Conservation (phyloP, 1,284 basidiomycete species). For the Grifola frondosa region DNA sequence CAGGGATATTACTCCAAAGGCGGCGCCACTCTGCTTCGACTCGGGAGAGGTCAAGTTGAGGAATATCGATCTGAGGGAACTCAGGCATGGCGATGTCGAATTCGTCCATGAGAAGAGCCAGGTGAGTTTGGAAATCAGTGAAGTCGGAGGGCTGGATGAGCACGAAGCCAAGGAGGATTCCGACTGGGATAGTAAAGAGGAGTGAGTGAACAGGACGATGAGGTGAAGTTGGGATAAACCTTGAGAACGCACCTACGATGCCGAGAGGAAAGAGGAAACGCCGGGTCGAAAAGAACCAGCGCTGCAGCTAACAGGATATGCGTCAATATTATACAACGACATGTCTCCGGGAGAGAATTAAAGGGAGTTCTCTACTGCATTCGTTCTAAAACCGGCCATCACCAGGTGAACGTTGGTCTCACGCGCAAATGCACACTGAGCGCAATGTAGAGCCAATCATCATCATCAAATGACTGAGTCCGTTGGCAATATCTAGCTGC, state of each 20-base stretch:
- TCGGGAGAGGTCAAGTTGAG: conserved; percentile 57
- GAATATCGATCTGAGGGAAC: conserved; percentile 55
- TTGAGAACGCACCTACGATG: conserved; percentile 38
- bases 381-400: conserved; percentile 7
- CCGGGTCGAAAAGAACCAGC: conserved; percentile 34
- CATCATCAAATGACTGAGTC: no score
- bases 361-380: no score
- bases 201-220: background rate
- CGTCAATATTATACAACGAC: no score
- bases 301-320: no score
- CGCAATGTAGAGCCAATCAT: background rate
- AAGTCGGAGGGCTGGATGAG: conserved; percentile 64
- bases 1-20: conserved; percentile 65
- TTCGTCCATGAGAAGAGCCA: conserved; percentile 40
- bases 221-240: background rate
- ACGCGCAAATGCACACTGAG: background rate
- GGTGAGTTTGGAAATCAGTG: conserved; percentile 42
- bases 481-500: no score
- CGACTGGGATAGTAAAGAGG: conserved; percentile 44
- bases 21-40: conserved; percentile 69
- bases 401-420: background rate
- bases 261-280: conserved; percentile 50
- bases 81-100: conserved; percentile 55
- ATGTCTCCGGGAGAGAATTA: no score
- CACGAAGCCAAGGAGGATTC: conserved; percentile 57